These are phyloP conservation scores for Cercospora sp. DNA, from an alignment of 2,329 filamentous ascomycete species.

Conservation along the genomic window DNA sequence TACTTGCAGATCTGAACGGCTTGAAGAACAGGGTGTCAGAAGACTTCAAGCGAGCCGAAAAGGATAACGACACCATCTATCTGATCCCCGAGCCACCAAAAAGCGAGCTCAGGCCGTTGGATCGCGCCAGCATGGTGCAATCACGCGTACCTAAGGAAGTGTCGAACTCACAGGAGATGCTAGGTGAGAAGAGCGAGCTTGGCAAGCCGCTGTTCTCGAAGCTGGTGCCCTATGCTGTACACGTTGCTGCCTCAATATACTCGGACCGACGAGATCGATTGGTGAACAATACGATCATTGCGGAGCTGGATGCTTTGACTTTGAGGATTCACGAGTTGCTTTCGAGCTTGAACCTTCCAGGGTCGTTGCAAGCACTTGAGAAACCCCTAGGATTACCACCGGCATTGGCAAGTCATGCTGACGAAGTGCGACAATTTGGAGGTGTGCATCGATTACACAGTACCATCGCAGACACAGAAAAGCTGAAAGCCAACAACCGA, in stretches of 20 bases:
- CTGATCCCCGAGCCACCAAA: constrained; percentile 82
- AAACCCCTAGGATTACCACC: constrained; percentile 90
- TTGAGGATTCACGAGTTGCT: constrained; percentile 76
- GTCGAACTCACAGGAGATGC: constrained; percentile 72
- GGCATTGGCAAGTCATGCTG: constrained; percentile 81
- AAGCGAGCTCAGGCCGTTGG: constrained; percentile 79
- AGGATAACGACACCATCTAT: constrained; percentile 96
- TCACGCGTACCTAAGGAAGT: constrained; percentile 79
- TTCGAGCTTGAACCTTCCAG: constrained; percentile 81
- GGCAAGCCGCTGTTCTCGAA: constrained; percentile 85
- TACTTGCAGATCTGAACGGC: constrained; percentile 77
- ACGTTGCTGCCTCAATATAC: constrained; percentile 93
- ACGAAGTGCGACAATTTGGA: constrained; percentile 90
- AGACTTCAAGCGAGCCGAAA: constrained; percentile 87
- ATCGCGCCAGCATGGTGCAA: constrained; percentile 84
- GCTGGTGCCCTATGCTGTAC: constrained; percentile 91
- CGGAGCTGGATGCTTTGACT: constrained; percentile 78
- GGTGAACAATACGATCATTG: constrained; percentile 83
- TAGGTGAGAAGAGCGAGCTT: constrained; percentile 75
- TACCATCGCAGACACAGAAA: constrained; percentile 85
- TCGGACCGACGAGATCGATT: constrained; percentile 87
- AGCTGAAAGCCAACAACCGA: constrained; percentile 77
- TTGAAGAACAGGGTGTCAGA: constrained; percentile 81
- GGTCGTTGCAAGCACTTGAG: constrained; percentile 89
- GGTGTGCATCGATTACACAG: constrained; percentile 74